Evolutionary conservation across 768 basidiomycete genomes (phyloP).

Genomic region (Tulasnella sp.): DNA sequence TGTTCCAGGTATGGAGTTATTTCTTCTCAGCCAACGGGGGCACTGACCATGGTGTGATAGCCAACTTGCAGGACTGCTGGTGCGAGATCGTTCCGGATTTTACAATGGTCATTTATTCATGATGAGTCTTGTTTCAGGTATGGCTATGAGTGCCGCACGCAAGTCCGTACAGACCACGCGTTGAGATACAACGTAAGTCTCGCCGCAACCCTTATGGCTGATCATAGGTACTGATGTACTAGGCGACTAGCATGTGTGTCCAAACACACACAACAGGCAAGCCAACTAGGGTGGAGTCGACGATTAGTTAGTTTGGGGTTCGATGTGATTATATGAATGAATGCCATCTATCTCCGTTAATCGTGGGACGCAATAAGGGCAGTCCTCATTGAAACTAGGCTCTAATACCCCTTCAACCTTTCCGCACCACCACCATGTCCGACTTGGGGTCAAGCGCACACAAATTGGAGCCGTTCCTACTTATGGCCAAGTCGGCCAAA

Average conservation of each 20-base stretch:
- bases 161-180: constrained; percentile 1
- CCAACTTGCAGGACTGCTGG: not conserved
- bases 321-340: no score
- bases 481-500: constrained; percentile 85
- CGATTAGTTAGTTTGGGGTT: no score
- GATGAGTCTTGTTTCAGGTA: not conserved
- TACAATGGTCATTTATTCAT: not conserved
- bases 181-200: constrained; percentile 8
- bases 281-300: no score
- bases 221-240: no score
- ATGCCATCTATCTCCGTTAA: no score
- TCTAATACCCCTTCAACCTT: no score
- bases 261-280: no score
- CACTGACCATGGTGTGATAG: not conserved
- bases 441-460: constrained; percentile 37
- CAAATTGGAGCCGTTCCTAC: constrained; percentile 77
- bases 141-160: constrained; percentile 9
- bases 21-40: not conserved
- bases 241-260: no score
- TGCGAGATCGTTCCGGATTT: not conserved
- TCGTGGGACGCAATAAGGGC: no score
- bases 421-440: no score
- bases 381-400: no score
- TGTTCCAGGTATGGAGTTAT: not conserved
- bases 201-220: no score